Evolutionary conservation across 805 yeast species (phyloP).

Genomic region (Suhomyces kilbournensis): DNA sequence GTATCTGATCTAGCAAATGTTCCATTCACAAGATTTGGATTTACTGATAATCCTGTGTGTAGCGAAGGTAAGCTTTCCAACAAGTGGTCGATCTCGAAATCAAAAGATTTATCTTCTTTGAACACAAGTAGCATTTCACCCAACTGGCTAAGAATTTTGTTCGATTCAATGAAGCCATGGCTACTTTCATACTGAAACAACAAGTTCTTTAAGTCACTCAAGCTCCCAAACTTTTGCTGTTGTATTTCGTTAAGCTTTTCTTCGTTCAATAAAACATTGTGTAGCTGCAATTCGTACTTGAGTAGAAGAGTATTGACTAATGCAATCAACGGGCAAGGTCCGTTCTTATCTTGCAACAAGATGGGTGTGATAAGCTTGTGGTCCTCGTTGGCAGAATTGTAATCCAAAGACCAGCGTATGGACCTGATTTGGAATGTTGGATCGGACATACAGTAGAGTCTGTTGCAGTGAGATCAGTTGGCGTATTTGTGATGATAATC

Average conservation of each 20-base stretch:
- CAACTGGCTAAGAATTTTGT: conserved; percentile 46
- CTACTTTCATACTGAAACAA: conserved; percentile 11
- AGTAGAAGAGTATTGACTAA: conserved; percentile 67
- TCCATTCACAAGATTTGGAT: conserved; percentile 60
- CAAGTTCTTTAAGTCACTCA: conserved; percentile 15
- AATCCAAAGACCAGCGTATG: conserved; percentile 29
- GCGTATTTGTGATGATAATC: background rate
- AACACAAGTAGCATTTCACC: conserved; percentile 42
- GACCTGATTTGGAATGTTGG: conserved; percentile 17
- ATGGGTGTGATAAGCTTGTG: conserved; percentile 48
- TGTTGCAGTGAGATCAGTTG: background rate
- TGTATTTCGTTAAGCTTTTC: conserved; percentile 1
- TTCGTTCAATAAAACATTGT: conserved; percentile 10
- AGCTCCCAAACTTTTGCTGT: conserved; percentile 10
- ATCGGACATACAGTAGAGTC: background rate
- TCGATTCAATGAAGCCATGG: conserved; percentile 21
- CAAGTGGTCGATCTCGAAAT: conserved; percentile 38
- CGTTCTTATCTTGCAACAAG: conserved; percentile 74
- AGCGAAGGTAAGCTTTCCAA: conserved; percentile 59
- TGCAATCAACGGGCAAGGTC: conserved; percentile 87
- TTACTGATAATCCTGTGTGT: conserved; percentile 67
- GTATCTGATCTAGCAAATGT: conserved; percentile 49
- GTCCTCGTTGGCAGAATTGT: conserved; percentile 14
- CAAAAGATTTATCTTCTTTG: conserved; percentile 18
- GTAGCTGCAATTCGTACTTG: conserved; percentile 32